These are phyloP conservation scores for Nakazawaea populi DNA, from an alignment of 805 yeast species.

Conservation along the genomic window DNA sequence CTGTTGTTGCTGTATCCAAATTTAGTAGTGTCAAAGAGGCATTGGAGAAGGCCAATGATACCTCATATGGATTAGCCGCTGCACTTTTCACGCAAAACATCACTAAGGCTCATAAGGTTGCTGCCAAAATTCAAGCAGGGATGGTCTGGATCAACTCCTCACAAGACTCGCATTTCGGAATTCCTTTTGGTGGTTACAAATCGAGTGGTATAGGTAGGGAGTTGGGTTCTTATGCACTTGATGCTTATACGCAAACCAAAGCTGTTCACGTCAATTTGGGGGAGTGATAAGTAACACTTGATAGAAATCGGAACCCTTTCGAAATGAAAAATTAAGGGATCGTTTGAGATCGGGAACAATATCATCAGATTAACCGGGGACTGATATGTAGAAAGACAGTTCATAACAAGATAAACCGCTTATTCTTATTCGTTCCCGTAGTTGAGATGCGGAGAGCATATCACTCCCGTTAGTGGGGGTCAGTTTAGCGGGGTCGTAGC, in stretches of 20 bases:
- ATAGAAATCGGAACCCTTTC: no score
- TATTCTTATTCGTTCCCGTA: no score
- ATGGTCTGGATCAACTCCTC: conserved; percentile 46
- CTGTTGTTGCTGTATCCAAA: conserved; percentile 38
- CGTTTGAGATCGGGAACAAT: no score
- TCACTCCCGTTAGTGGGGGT: no score
- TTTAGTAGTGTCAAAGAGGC: conserved; percentile 40
- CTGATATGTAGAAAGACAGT: no score
- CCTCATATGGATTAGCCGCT: conserved; percentile 42
- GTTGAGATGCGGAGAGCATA: no score
- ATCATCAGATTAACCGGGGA: no score
- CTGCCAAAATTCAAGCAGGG: conserved; percentile 37
- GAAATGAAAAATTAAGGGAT: no score
- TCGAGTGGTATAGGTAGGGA: conserved; percentile 55
- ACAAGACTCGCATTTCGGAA: conserved; percentile 36
- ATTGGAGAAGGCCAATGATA: conserved; percentile 34
- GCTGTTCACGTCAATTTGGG: conserved; percentile 56
- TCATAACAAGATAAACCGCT: no score
- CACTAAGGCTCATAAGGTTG: conserved; percentile 31
- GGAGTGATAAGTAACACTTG: background rate
- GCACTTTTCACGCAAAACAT: conserved; percentile 35
- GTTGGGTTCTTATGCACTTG: conserved; percentile 59
- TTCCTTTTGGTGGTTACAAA: conserved; percentile 57
- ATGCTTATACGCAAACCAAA: conserved; percentile 67
- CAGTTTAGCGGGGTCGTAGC: no score